Base-by-base conservation (phyloP, 1,139 yeast genomes). In the Oligophagozyma castellii region DNA sequence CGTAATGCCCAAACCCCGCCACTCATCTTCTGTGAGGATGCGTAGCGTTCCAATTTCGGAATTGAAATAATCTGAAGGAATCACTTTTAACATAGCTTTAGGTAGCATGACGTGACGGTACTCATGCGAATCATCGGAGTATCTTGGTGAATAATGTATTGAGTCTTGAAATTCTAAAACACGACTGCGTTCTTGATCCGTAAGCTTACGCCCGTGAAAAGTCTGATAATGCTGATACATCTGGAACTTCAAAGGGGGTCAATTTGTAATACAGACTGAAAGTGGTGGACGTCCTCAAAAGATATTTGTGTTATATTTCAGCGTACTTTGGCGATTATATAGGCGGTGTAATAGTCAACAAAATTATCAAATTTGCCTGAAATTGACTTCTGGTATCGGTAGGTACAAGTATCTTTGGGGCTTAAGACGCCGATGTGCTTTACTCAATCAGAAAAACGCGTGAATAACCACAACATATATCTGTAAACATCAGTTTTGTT, bases 1-100 rank as follows among this genome's bases (percentile, higher is more conserved):
- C 7, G 98, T 92, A 46, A 92, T 84, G 3, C 99, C 99, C 33
- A 92, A 63, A 2, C 96, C 96, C 55, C 99, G 68, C 99, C 99
- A 92, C 56, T 92, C 99, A 43, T 89, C 96, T 55, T 92, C 99
- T 35, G 78, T 58, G 30, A 92, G 62, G 32, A 92, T 81, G 42
- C 95, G 73, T 43, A 92, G 65, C 0, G 98, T 89, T 5, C 96
- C 96, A 3, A 94, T 81, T 37, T 86, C 95, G 8, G 89, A 80
- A 51, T 86, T 80, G 61, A 92, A 92, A 52, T 84, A 92, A 53
- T 92, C 98, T 33, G 77, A 74, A n/a, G 98, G 98, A 36, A 92
- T 83, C 28, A 75, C 86, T 54, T 86, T 86, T 35, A 92, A 68
- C 95, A 92, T 83, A 39, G 80, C 81, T 50, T 92, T 84, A 38